Conservation (phyloP, 371 early-diverging fungal genomes). For the Mortierella polycephala region DNA sequence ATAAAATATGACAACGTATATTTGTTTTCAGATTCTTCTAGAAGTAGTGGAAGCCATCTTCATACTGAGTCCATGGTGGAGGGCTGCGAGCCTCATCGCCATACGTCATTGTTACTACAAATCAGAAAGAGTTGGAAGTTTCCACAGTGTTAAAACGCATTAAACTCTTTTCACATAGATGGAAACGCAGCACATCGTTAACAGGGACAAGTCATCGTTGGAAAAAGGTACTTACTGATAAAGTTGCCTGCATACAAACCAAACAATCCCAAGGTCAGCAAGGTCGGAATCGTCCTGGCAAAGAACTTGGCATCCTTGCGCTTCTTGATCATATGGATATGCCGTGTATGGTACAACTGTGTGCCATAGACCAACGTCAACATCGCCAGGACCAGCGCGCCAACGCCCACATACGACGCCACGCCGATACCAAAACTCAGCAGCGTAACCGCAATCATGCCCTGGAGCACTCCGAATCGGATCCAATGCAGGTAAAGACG, state of each 20-base stretch:
- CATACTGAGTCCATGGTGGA: conserved; percentile 32
- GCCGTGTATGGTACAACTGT: conserved; percentile 35
- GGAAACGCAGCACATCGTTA: not conserved
- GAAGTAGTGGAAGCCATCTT: conserved; percentile 7
- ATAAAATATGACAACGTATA: too few species aligned
- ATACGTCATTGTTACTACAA: conserved; percentile 22
- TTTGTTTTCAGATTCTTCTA: not conserved
- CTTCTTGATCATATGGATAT: conserved; percentile 26
- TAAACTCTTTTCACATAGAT: too few species aligned
- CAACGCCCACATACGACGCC: conserved; percentile 22
- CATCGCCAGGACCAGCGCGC: conserved; percentile 20
- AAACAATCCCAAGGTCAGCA: conserved; percentile 15
- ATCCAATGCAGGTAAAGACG: conserved; percentile 50
- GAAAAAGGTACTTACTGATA: conserved; percentile 20
- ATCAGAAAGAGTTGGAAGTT: not conserved
- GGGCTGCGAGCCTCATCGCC: conserved; percentile 12
- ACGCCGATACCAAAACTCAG: conserved; percentile 28
- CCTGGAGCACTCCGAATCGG: conserved; percentile 33
- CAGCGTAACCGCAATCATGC: conserved; percentile 18
- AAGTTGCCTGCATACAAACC: conserved; percentile 23
- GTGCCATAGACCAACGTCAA: conserved; percentile 42
- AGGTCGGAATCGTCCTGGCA: conserved; percentile 24
- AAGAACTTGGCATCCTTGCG: conserved; percentile 37
- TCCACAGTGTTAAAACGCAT: not conserved
- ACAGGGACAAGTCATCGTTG: not conserved